Conservation (phyloP, 352 stramenopile genomes). For the Halophytophthora polymorphica region DNA sequence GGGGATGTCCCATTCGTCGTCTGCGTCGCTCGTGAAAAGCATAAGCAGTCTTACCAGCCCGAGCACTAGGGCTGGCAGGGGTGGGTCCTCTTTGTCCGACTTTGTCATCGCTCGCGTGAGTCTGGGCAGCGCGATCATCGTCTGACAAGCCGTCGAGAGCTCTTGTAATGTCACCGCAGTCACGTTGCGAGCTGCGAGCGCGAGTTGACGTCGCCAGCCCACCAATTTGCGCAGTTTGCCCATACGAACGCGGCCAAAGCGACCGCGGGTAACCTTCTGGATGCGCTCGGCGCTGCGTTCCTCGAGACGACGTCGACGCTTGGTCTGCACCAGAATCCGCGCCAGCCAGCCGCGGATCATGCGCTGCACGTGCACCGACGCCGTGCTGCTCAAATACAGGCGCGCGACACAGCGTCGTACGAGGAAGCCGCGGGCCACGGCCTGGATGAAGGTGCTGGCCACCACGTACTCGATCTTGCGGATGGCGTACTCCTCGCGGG, state of each 20-base stretch:
- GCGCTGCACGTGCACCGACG: conserved; percentile 58
- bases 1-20: conserved; percentile 52
- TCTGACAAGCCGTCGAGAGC: conserved; percentile 44
- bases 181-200: conserved; percentile 16
- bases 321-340: conserved; percentile 25
- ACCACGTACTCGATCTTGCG: conserved; percentile 71
- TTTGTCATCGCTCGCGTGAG: conserved; percentile 12
- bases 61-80: conserved; percentile 54
- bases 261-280: conserved; percentile 59
- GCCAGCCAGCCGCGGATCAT: conserved; percentile 52
- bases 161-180: conserved; percentile 42
- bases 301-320: conserved; percentile 12
- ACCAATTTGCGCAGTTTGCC: conserved; percentile 43
- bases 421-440: conserved; percentile 62
- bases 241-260: conserved; percentile 62
- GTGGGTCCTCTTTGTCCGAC: neutral
- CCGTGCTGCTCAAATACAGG: conserved; percentile 64
- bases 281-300: conserved; percentile 23
- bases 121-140: conserved; percentile 44
- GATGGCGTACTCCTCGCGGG: conserved; percentile 44
- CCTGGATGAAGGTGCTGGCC: conserved; percentile 77
- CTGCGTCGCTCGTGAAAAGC: conserved; percentile 53
- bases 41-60: conserved; percentile 72
- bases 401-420: conserved; percentile 54
- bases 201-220: conserved; percentile 24